phyloP scores from a whole-genome alignment of 441 rosid genomes.

The Adansonia madagascariensis region DNA sequence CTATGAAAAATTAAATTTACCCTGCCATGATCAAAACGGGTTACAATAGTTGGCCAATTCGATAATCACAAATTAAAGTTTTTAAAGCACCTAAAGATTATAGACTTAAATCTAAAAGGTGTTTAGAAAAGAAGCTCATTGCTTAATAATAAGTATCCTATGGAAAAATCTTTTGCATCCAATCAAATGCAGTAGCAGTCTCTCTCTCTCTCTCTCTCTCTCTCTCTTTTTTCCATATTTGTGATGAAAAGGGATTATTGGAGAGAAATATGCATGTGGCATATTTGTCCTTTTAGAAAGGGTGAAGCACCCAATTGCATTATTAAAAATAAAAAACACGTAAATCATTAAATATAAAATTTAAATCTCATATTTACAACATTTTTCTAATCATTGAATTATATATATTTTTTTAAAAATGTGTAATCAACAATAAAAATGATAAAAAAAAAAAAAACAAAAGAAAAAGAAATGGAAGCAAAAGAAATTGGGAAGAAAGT shows the following conservation, averaged over 20 bases:
- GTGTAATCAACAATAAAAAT: too few relatives aligned
- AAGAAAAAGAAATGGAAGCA: constrained; percentile 11
- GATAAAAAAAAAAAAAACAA: not conserved
- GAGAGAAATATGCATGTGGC: constrained; percentile 14
- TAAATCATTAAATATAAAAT: too few relatives aligned
- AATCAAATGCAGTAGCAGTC: not conserved
- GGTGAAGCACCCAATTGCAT: not conserved
- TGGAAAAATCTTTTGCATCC: not conserved
- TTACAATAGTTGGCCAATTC: not conserved
- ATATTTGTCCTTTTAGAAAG: constrained; percentile 14
- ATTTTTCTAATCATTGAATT: too few relatives aligned
- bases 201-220: not conserved
- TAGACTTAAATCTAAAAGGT: not conserved
- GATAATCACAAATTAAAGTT: not conserved
- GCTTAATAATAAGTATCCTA: not conserved
- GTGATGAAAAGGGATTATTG: not conserved
- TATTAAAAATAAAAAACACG: not conserved
- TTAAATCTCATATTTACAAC: too few relatives aligned
- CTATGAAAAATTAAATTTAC: not conserved
- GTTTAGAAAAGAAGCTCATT: not conserved
- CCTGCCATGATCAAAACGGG: too few relatives aligned
- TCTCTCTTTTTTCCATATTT: not conserved
- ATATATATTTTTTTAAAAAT: not conserved
- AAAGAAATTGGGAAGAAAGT: constrained; percentile 38
- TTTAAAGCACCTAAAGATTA: not conserved